Evolutionary conservation across 805 yeast species (phyloP), one percentile per base, ranked within the genome.

Genomic region (Saccharomycopsis sp.): DNA sequence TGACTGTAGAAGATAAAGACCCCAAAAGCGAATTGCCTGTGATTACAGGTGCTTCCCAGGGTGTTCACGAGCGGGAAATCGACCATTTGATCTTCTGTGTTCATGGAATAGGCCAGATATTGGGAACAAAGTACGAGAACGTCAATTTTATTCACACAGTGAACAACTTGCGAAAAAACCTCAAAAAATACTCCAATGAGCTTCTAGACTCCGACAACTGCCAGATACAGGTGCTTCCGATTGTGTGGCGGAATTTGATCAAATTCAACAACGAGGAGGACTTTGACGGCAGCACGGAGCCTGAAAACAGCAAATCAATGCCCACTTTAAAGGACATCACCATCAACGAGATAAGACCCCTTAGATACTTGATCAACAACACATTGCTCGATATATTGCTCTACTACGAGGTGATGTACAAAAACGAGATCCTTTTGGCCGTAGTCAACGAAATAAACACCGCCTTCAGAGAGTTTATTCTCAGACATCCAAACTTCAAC

Each of bases 91-190:
- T 91, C 1, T 74, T 92, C n/a, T 90, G 97, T 67, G 81, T 92
- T 29, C 99, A 92, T 72, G 99, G 99, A 0, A 89, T 92, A 60
- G 99, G 98, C 1, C 99, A 92, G 70, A 81, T 84, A 16, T 73
- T 94, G 54, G 95, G 97, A 1, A 76, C 83, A 51, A 81, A 81
- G 65, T 83, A 86, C 66, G 91, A 91, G 64, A 83, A 86, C 54
- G 85, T 92, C 24, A 89, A 89, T 70, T 94, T 92, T 73, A 84
- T 90, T 7, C 96, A 91, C 67, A 91, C 91, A 41, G 81, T 90
- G 37, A 88, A 87, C 64, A 76, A 79, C 34, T 69, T 91, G 61
- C 72, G 91, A 59, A 73, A 76, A 55, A 79, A 83, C 52, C 74
- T 87, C 74, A 83, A 79, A 62, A 70, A 74, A 41, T 72, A 76